Evolutionary conservation across 164 flowering plant species (phyloP), one percentile per base, ranked within the genome.

Genomic region (Tetrastigma voinierianum): DNA sequence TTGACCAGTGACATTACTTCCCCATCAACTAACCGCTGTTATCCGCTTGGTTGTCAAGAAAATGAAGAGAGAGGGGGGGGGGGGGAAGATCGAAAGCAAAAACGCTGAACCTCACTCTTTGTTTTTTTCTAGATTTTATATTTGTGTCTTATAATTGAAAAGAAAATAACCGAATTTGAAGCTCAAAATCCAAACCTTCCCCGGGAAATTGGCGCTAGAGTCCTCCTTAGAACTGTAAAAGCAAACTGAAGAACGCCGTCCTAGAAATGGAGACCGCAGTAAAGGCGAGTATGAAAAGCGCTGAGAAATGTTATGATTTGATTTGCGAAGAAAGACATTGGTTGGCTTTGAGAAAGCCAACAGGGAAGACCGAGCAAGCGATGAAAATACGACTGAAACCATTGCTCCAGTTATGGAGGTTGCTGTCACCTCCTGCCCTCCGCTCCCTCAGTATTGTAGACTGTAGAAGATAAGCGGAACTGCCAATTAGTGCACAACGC

Each of bases 161-260:
- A 32, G 2, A 32, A 25, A 25, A 32, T 4, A 32, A 32, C 6
- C 40, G 40, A 32, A 0, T 32, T 19, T 3, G 40, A 57, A 13
- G 24, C 21, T 23, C 18, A 13, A 62, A 48, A 54, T 47, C 23
- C 25, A 51, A 61, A 77, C 83, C 84, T 77, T 73, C 19, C 54
- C 73, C 19, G 66, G 59, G 11, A 59, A 19, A 21, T 65, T 43
- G 51, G 17, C 55, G 7, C 67, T 44, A 25, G 84, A 63, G 48
- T 81, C 61, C 11, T 80, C 75, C 53, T 72, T 68, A 17, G 76
- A 51, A 51, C 66, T 64, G 74, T 23, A 64, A 48, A 65, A 77
- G 67, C 82, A 80, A 67, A 71, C 15, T 0, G 70, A 68, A 60
- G 40, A 32, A 32, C 0, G 40, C 0, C 40, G 40, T 32, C 40